Percentiles rank a stretch among this genome's conserved stretches.
phyloP scores from a whole-genome alignment of 2,329 filamentous ascomycete genomes.

The Apiospora malaysiana region DNA sequence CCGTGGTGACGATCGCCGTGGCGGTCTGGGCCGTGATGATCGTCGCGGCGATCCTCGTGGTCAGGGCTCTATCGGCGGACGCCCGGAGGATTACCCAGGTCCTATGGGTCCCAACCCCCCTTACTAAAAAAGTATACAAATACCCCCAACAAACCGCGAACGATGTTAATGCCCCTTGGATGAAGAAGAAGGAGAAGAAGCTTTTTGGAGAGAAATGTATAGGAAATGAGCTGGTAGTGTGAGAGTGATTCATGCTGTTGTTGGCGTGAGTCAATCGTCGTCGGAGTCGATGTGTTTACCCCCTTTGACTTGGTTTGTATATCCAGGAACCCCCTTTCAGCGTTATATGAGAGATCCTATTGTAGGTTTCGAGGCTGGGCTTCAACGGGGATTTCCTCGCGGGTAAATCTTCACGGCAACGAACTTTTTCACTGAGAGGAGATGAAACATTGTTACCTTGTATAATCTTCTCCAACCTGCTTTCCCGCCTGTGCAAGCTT shows the following conservation, averaged over 20 bases:
- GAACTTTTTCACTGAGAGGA: neutral
- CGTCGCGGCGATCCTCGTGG: conserved; percentile 26
- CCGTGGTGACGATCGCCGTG: conserved; percentile 32
- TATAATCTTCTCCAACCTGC: conserved; percentile 16
- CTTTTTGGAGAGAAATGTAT: neutral
- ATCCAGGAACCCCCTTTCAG: neutral
- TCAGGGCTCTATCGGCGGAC: conserved; percentile 24
- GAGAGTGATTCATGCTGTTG: neutral
- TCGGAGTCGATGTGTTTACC: conserved; percentile 5
- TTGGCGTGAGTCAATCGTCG: neutral
- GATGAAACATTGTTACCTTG: neutral
- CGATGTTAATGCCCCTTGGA: conserved; percentile 15
- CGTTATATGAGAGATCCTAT: conserved; percentile 8
- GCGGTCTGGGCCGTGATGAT: conserved; percentile 14
- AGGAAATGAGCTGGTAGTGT: conserved; percentile 1
- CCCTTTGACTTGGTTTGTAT: neutral
- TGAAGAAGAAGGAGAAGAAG: neutral
- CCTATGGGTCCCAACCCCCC: conserved; percentile 39
- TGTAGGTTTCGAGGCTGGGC: conserved; percentile 4
- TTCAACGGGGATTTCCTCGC: conserved; percentile 2
- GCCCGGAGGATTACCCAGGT: conserved; percentile 38
- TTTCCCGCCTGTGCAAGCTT: conserved; percentile 4
- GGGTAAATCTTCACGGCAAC: no score
- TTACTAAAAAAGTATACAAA: conserved; percentile 33
- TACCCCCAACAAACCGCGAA: neutral